Percentiles rank a stretch among this genome's conserved stretches.
phyloP scores from a whole-genome alignment of 2,329 filamentous ascomycete species.

The Fonsecaea erecta region DNA sequence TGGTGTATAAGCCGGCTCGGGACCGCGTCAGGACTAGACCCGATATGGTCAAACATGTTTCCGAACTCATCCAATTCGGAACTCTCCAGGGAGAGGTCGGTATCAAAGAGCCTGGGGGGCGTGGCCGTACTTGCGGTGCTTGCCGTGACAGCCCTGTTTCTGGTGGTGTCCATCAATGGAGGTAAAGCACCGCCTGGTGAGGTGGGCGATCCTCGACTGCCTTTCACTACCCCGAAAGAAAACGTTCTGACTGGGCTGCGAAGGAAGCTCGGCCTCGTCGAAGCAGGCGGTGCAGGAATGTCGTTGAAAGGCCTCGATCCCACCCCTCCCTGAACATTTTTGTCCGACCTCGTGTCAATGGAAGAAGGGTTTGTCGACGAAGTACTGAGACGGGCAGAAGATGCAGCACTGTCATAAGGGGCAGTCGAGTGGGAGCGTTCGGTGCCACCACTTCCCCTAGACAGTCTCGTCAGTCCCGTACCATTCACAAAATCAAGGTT shows the following conservation, averaged over 20 bases:
- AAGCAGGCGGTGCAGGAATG: conserved; percentile 46
- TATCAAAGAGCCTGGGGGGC: conserved; percentile 57
- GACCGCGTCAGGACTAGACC: conserved; percentile 39
- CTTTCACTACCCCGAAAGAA: conserved; percentile 55
- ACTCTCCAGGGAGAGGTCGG: conserved; percentile 47
- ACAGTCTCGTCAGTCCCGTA: conserved; percentile 17
- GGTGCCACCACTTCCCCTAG: conserved; percentile 55
- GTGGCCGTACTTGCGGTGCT: conserved; percentile 58
- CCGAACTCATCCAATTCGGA: conserved; percentile 53
- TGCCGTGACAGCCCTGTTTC: conserved; percentile 52
- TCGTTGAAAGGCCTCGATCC: conserved; percentile 46
- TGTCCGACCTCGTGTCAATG: conserved; percentile 52
- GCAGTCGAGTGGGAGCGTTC: conserved; percentile 54
- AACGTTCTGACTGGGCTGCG: conserved; percentile 57
- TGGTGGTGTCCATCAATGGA: conserved; percentile 36
- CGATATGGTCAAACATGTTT: conserved; percentile 58
- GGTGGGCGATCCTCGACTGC: conserved; percentile 42
- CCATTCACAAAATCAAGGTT: neutral
- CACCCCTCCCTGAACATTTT: conserved; percentile 44
- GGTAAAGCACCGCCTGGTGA: conserved; percentile 29
- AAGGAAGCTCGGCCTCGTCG: conserved; percentile 45
- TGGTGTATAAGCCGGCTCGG: conserved; percentile 36
- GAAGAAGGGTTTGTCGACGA: conserved; percentile 62
- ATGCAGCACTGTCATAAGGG: conserved; percentile 51
- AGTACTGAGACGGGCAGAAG: conserved; percentile 58